phyloP scores from a whole-genome alignment of 2,329 filamentous ascomycete genomes.

The Diatrype stigma region DNA sequence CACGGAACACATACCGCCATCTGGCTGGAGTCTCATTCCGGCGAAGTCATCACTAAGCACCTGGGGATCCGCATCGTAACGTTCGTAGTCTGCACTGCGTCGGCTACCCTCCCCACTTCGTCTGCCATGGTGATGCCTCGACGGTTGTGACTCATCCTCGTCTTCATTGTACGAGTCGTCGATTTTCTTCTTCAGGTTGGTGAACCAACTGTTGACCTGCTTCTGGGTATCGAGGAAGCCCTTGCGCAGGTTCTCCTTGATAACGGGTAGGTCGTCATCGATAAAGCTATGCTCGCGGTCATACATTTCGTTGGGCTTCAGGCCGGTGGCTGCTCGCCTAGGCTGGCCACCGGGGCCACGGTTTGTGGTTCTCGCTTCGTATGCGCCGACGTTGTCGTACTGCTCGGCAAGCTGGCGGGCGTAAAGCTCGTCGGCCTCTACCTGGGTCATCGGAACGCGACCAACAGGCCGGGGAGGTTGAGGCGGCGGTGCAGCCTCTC shows the following conservation, averaged over 20 bases:
- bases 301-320: conserved; percentile 53
- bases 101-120: conserved; percentile 59
- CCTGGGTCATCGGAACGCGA: conserved; percentile 64
- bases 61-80: conserved; percentile 92
- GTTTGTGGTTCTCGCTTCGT: conserved; percentile 53
- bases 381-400: conserved; percentile 63
- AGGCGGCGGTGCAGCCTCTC: conserved; percentile 60
- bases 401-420: conserved; percentile 91
- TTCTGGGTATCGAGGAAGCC: conserved; percentile 92
- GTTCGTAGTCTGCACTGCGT: conserved; percentile 80
- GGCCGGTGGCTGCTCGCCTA: conserved; percentile 46
- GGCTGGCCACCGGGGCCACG: conserved; percentile 26
- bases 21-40: conserved; percentile 58
- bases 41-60: conserved; percentile 87
- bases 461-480: conserved; percentile 74
- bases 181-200: conserved; percentile 84
- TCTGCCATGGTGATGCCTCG: conserved; percentile 30
- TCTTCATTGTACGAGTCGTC: conserved; percentile 82
- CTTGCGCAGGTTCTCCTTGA: conserved; percentile 88
- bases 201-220: conserved; percentile 91
- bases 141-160: conserved; percentile 46
- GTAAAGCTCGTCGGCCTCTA: conserved; percentile 88
- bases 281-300: conserved; percentile 85
- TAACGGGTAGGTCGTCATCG: conserved; percentile 91
- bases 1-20: conserved; percentile 51